phyloP scores from a whole-genome alignment of 1,284 basidiomycete genomes.

The Grifola frondosa region DNA sequence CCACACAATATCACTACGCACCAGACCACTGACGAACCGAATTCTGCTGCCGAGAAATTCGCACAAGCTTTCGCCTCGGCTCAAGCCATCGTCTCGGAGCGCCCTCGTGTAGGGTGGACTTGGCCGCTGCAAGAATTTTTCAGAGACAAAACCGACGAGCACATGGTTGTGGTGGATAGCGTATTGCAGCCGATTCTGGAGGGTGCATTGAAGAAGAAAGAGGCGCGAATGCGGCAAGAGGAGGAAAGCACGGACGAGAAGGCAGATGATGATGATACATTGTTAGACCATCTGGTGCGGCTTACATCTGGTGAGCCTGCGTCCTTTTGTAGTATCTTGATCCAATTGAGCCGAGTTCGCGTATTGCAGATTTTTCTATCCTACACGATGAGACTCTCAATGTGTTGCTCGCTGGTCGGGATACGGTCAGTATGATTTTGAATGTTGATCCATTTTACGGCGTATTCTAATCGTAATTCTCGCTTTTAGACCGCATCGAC shows the following conservation, averaged over 20 bases:
- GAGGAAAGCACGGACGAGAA: conserved; percentile 24
- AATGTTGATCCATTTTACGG: no score
- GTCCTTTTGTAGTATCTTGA: not conserved
- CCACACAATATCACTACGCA: conserved; percentile 18
- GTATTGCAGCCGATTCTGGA: conserved; percentile 65
- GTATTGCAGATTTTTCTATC: conserved; percentile 45
- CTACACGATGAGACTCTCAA: conserved; percentile 75
- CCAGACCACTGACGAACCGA: not conserved
- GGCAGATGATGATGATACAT: conserved; percentile 50
- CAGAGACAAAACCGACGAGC: conserved; percentile 51
- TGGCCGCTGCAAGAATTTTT: conserved; percentile 71
- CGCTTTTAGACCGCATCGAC: conserved; percentile 34
- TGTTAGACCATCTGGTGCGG: conserved; percentile 63
- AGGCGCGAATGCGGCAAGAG: conserved; percentile 19
- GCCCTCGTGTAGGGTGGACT: conserved; percentile 52
- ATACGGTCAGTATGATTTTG: conserved; percentile 49
- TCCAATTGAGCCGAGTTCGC: not conserved
- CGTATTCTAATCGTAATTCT: not conserved
- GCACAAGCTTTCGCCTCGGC: conserved; percentile 60
- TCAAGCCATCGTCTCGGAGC: conserved; percentile 53
- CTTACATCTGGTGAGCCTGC: conserved; percentile 54
- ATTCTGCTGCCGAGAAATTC: conserved; percentile 40
- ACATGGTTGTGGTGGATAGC: conserved; percentile 50
- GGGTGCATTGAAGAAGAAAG: conserved; percentile 42
- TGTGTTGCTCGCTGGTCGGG: conserved; percentile 68